phyloP scores from a whole-genome alignment of 495 filamentous ascomycete species.

The Aspergillus biplanus region DNA sequence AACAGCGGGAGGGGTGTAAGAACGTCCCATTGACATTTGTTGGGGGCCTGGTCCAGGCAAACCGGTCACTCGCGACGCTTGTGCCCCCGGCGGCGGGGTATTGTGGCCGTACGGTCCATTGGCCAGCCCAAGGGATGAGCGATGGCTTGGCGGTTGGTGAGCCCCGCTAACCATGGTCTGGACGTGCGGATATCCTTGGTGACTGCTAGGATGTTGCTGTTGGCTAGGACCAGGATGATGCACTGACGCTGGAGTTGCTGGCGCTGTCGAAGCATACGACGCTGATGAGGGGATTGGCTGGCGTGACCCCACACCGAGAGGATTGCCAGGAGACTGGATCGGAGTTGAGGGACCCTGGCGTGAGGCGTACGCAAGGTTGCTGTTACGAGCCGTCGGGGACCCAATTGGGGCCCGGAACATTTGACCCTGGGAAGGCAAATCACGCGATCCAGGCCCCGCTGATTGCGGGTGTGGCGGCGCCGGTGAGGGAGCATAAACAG shows the following conservation, averaged over 20 bases:
- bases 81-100: constrained; percentile 42
- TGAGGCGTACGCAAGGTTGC: constrained; percentile 36
- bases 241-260: constrained; percentile 30
- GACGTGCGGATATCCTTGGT: constrained; percentile 46
- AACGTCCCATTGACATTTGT: constrained; percentile 39
- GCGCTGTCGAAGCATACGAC: constrained; percentile 33
- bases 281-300: constrained; percentile 29
- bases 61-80: constrained; percentile 27
- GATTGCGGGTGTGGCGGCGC: constrained; percentile 29
- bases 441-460: constrained; percentile 33
- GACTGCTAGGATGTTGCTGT: constrained; percentile 26
- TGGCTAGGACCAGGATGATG: constrained; percentile 23
- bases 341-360: constrained; percentile 41
- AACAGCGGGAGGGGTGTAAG: constrained; percentile 45
- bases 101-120: constrained; percentile 42
- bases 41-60: constrained; percentile 35
- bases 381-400: constrained; percentile 42
- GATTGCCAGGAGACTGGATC: constrained; percentile 36
- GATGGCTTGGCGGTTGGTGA: constrained; percentile 40
- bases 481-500: constrained; percentile 38
- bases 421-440: constrained; percentile 33
- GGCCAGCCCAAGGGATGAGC: constrained; percentile 38
- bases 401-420: constrained; percentile 35
- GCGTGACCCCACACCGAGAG: constrained; percentile 39
- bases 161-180: constrained; percentile 45